phyloP scores from a whole-genome alignment of 768 basidiomycete species.

The Cystobasidium ongulense region DNA sequence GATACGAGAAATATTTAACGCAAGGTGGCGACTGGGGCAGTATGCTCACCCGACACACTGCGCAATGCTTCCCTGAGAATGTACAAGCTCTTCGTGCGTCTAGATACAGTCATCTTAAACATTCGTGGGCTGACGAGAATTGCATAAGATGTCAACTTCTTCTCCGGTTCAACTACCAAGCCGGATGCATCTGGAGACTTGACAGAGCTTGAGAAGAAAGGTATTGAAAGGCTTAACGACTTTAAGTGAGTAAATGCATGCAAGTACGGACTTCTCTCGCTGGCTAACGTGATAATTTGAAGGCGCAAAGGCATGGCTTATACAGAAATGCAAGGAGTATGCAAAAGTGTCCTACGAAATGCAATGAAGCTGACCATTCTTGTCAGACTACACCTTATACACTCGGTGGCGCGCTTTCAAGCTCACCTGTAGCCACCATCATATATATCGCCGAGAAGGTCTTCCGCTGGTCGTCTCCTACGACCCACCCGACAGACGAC shows the following conservation, averaged over 20 bases:
- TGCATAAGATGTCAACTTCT: slow-evolving; percentile 15
- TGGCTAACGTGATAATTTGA: not conserved
- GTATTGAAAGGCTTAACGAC: slow-evolving; percentile 24
- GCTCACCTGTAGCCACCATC: slow-evolving; percentile 23
- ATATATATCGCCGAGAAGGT: slow-evolving; percentile 33
- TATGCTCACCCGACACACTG: slow-evolving; percentile 28
- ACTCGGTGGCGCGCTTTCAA: slow-evolving; percentile 25
- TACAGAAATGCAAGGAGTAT: slow-evolving; percentile 30
- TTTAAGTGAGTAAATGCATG: not conserved
- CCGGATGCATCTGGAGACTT: slow-evolving; percentile 21
- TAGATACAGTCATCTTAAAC: not conserved
- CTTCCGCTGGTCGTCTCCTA: slow-evolving; percentile 32
- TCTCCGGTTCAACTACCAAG: slow-evolving; percentile 15
- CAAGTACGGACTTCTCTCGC: not conserved
- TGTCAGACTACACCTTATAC: slow-evolving; percentile 29
- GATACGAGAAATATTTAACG: slow-evolving; percentile 27
- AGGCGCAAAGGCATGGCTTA: slow-evolving; percentile 29
- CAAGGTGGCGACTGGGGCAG: slow-evolving; percentile 30
- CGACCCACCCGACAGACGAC: slow-evolving; percentile 25
- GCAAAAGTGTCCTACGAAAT: not conserved
- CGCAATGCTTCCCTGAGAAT: slow-evolving; percentile 27
- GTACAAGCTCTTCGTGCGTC: slow-evolving; percentile 21
- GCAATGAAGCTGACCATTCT: not conserved
- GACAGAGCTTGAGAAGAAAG: slow-evolving; percentile 20
- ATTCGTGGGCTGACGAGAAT: not conserved